Base-by-base conservation (phyloP, 2,329 filamentous ascomycete genomes). In the Septoria petroselini region DNA sequence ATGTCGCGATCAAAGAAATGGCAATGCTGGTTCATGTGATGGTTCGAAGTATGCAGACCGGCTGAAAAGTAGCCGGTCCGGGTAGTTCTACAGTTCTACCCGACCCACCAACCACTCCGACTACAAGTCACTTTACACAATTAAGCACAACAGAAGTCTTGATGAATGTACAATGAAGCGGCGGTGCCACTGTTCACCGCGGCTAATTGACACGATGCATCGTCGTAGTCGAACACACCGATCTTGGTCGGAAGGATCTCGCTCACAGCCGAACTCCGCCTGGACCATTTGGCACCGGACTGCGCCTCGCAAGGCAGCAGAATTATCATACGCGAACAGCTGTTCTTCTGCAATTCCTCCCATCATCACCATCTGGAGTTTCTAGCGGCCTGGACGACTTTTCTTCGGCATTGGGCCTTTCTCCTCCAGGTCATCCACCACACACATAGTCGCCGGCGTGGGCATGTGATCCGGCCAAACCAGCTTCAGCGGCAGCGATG, bases 401-500 rank as follows among this genome's bases (percentile, higher is more conserved):
- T 19, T 14, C 19, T 18, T 29, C 18, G 31, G 15, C 41, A 21
- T 25, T 14, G 11, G 30, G 19, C 31, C 12, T 14, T 37, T 23
- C 12, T 23, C 21, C 31, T n/a, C 12, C 11, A 23, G 30, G 4
- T 35, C 42, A n/a, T 30, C 15, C n/a, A n/a, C n/a, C n/a, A n/a
- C n/a, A n/a, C n/a, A n/a, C n/a, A n/a, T n/a, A 30, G 14, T 34
- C 42, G n/a, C 9, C 12, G 21, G 3, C 2, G 42, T 29, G 31
- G 42, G 42, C 11, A 45, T 45, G 42, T 45, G 42, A 37, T n/a
- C 12, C 15, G 15, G 23, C 12, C 12, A 12, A 17, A 29, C 19
- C 18, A 35, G 30, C 31, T 35, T 25, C 42, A 37, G 42, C 19
- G 42, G 42, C 42, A 35, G 31, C 38, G 40, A 62, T 60, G 58